Evolutionary conservation across 257 asterid genomes (phyloP), one percentile per base, ranked within the genome.

Genomic region (Coffea canephora): DNA sequence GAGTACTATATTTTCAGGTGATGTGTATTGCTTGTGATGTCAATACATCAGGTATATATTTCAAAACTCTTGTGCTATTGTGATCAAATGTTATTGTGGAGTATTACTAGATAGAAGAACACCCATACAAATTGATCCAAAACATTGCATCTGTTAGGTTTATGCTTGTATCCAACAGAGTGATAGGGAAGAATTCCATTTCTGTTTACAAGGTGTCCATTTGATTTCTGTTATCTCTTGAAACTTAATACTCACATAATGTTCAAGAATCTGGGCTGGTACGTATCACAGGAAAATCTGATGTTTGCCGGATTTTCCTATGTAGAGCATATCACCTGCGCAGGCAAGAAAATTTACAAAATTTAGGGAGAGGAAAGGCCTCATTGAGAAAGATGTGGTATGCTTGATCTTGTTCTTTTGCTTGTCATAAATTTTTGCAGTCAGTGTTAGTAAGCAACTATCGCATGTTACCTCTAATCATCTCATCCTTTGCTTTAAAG

Each of bases 321-420:
- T 72, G 82, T 90, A 96, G 99, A 92, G 94, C 85, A 92, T 96
- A 85, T 91, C 96, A 13, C 45, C 83, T 8, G 92, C 90, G 84
- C 99, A 96, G 84, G 94, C 98, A 10, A 92, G 86, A 79, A 92
- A 93, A 85, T 96, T 94, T 86, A 91, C 97, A 39, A 96, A 96
- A 86, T 96, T 91, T 85, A 90, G 98, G 83, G 99, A 94, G 91
- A 96, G 99, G 91, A 96, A 94, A 89, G 89, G 94, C 86, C 97
- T 94, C 70, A 94, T 96, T 39, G 98, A 92, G 86, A 96, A 96
- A 91, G 99, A 96, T 81, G 99, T 96, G 96, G 99, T 96, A 90
- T 73, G 85, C 49, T 27, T 80, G 18, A 39, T 62, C 25, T 76
- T 13, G 39, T 4, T 13, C 54, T 46, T 31, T 67, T 71, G 18